Conservation (phyloP, 441 rosid genomes). For the Kokia cookei region DNA sequence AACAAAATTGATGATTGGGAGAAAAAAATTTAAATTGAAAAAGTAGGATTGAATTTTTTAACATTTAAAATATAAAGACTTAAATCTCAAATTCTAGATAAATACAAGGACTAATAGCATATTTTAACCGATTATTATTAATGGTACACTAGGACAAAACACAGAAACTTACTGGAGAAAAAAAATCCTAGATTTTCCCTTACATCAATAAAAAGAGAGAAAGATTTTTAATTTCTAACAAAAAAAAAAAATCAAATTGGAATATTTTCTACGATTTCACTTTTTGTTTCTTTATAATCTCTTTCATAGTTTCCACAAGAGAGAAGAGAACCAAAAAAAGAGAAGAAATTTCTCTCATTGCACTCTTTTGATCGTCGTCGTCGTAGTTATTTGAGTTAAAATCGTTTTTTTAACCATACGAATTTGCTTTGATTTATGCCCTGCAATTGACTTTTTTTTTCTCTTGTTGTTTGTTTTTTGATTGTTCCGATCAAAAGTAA, state of each 20-base stretch:
- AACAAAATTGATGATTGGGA: too few species aligned
- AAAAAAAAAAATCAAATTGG: conserved; percentile 15
- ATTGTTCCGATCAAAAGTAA: conserved; percentile 9
- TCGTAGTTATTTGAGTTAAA: conserved; percentile 4
- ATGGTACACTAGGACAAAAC: not conserved
- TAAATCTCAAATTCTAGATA: too few species aligned
- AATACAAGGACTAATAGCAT: too few species aligned
- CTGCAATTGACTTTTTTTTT: not conserved
- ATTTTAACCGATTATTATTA: not conserved
- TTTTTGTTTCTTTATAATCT: conserved; percentile 18
- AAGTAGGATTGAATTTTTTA: too few species aligned
- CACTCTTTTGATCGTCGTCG: not conserved
- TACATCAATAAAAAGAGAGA: conserved; percentile 15
- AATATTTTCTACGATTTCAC: conserved; percentile 32
- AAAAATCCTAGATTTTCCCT: conserved; percentile 8
- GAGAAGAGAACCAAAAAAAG: not conserved
- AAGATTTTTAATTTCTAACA: not conserved
- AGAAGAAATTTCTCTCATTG: not conserved
- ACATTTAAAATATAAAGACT: too few species aligned
- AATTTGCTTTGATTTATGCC: conserved; percentile 1
- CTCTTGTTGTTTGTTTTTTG: conserved; percentile 5
- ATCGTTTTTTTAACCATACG: conserved; percentile 11
- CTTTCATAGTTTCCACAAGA: conserved; percentile 8
- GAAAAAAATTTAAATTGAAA: too few species aligned
- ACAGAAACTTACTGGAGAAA: not conserved